phyloP scores from a whole-genome alignment of 164 flowering plant species.

The Nelumbo lutea region DNA sequence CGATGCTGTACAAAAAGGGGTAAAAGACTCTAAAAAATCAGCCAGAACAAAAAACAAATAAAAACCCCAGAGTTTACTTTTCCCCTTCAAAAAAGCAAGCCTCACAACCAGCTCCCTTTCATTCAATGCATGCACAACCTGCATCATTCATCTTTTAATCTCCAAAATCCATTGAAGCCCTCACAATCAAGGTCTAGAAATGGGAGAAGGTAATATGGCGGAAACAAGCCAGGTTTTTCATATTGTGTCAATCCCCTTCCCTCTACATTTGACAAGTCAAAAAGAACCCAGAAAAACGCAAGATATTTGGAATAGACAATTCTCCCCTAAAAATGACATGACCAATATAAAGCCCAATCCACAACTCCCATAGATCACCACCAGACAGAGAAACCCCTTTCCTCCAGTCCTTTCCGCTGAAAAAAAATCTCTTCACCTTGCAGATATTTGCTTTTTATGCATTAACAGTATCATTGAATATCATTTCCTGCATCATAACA shows the following conservation, averaged over 20 bases:
- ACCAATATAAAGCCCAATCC: slow-evolving; percentile 4
- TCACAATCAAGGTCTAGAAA: slow-evolving; percentile 7
- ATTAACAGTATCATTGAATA: slow-evolving; percentile 22
- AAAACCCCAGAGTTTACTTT: slow-evolving; percentile 12
- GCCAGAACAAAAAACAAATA: slow-evolving; percentile 1
- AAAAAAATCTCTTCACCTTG: slow-evolving; percentile 3
- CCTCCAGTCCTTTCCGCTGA: background rate
- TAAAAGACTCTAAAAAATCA: background rate
- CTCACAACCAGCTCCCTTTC: background rate
- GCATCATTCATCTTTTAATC: slow-evolving; percentile 2
- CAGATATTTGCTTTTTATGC: slow-evolving; percentile 5
- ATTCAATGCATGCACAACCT: too few relatives aligned
- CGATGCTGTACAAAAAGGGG: slow-evolving; percentile 13
- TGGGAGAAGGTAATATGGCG: background rate
- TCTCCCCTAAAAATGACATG: slow-evolving; percentile 7
- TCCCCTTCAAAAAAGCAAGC: slow-evolving; percentile 1
- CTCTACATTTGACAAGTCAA: background rate
- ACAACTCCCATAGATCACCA: background rate
- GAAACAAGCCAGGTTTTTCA: slow-evolving; percentile 8
- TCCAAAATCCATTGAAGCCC: slow-evolving; percentile 2
- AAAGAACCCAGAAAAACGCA: background rate
- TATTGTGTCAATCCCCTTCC: slow-evolving; percentile 6
- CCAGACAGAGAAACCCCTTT: background rate
- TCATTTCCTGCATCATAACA: slow-evolving; percentile 33
- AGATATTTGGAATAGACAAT: slow-evolving; percentile 9